phyloP scores from a whole-genome alignment of 768 basidiomycete species.

The Collybiopsis confluens region DNA sequence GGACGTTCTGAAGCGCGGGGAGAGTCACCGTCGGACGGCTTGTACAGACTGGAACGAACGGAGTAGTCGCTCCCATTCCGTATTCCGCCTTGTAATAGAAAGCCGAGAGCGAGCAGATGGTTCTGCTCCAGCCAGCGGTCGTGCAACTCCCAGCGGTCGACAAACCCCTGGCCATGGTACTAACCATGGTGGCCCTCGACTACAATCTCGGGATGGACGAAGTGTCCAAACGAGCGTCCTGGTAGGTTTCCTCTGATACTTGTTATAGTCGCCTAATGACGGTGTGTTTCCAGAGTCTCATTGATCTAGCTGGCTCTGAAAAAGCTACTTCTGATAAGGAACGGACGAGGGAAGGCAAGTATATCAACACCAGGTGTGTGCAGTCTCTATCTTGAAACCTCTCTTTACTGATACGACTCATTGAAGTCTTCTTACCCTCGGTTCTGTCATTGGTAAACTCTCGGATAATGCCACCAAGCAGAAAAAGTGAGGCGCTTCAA shows the following conservation, averaged over 20 bases:
- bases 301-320: constrained; percentile 96
- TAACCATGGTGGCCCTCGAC: constrained; percentile 45
- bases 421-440: constrained; percentile 91
- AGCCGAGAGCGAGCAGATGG: constrained; percentile 66
- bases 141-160: constrained; percentile 22
- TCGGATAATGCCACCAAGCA: constrained; percentile 81
- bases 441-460: constrained; percentile 87
- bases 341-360: constrained; percentile 91
- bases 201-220: constrained; percentile 75
- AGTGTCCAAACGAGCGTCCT: constrained; percentile 76
- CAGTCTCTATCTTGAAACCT: too few relatives aligned
- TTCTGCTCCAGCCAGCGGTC: constrained; percentile 23
- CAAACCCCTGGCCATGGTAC: constrained; percentile 45
- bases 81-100: constrained; percentile 91
- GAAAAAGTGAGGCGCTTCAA: constrained; percentile 46
- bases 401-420: too few relatives aligned
- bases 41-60: constrained; percentile 99
- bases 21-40: constrained; percentile 83
- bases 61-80: constrained; percentile 90
- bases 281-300: constrained; percentile 68
- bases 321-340: constrained; percentile 95
- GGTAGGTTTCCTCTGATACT: constrained; percentile 34
- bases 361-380: constrained; percentile 83
- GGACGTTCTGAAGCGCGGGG: constrained; percentile 81
- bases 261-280: constrained; percentile 2